A percentile compares a stretch with the other conserved stretches of the same genome.
These are phyloP conservation scores for Lecanicillium sp. DNA, from an alignment of 2,329 filamentous ascomycete species.

Conservation along the genomic window DNA sequence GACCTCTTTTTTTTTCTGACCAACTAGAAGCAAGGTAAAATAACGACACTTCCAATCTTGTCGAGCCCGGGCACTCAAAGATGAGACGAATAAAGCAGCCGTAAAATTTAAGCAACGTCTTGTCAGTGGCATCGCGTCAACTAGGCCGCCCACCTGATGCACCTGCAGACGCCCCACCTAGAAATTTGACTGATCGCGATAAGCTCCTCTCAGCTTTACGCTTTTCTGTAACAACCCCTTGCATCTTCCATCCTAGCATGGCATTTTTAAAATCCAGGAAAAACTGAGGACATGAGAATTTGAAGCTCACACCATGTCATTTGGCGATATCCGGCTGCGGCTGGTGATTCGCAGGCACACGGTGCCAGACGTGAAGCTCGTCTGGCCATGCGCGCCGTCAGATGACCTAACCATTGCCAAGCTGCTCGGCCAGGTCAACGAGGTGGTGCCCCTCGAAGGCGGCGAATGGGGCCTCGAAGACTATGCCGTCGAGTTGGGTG, in stretches of 20 bases:
- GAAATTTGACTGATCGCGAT: slow-evolving; percentile 10
- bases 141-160: slow-evolving; percentile 7
- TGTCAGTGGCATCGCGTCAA: neutral
- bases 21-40: too few species aligned
- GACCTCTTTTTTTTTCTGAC: neutral
- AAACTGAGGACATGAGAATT: neutral
- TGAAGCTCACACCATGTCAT: slow-evolving; percentile 22
- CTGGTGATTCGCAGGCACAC: slow-evolving; percentile 66
- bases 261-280: neutral
- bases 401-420: slow-evolving; percentile 65
- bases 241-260: slow-evolving; percentile 9
- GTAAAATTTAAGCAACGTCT: too few species aligned
- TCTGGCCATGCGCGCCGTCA: slow-evolving; percentile 59
- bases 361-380: slow-evolving; percentile 63
- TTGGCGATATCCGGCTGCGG: slow-evolving; percentile 58
- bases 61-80: too few species aligned
- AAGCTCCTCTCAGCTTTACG: neutral
- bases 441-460: slow-evolving; percentile 74
- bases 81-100: too few species aligned
- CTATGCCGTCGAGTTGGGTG: slow-evolving; percentile 71
- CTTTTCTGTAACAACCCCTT: neutral
- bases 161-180: slow-evolving; percentile 4
- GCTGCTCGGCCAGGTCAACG: slow-evolving; percentile 72
- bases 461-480: slow-evolving; percentile 82
- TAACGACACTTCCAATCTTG: too few species aligned